Evolutionary conservation across 768 basidiomycete genomes (phyloP), one percentile per base, ranked within the genome.

Genomic region (Amanita pseudoporphyria): DNA sequence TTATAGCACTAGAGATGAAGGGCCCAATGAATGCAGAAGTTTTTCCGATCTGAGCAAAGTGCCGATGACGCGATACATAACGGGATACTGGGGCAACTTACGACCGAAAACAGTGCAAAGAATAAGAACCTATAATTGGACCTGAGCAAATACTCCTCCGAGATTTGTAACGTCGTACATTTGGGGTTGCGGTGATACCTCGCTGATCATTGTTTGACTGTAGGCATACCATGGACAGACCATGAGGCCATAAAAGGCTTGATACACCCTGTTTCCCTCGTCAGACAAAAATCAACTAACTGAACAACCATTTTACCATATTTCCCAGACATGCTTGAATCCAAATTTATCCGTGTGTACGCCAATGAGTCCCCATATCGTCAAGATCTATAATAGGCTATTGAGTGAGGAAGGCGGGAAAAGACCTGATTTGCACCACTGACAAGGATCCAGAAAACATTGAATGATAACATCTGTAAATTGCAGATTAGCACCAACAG

Each of bases 241-340:
- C 74, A 84, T 71, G 24, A 87, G 64, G 13, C 83, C 84, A 56
- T 81, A 85, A 58, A 76, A 82, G 9, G 71, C 81, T 56, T 84
- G 82, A 57, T 83, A 85, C 26, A 77, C 53, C 83, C 82, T 84
- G 7, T 7, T 49, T 38, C 22, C n/a, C 38, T 21, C 47, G 24
- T 47, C 14, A 47, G 39, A 10, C 41, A 35, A 33, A 13, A 14
- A 26, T 24, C 37, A 7, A 32, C 21, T 44, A 22, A 47, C 42
- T 33, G 45, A 41, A 26, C 41, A 45, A 44, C 24, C n/a, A 49
- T 54, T n/a, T 43, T 43, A 80, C 81, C 84, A 85, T 26, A 85
- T 78, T 61, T 88, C 87, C 85, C 86, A 88, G 52, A 81, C 76
- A 58, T 88, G 82, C 63, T 90, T 85, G 68, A 87, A 88, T 10